phyloP scores from a whole-genome alignment of 768 basidiomycete species.

The Suillus luteus region DNA sequence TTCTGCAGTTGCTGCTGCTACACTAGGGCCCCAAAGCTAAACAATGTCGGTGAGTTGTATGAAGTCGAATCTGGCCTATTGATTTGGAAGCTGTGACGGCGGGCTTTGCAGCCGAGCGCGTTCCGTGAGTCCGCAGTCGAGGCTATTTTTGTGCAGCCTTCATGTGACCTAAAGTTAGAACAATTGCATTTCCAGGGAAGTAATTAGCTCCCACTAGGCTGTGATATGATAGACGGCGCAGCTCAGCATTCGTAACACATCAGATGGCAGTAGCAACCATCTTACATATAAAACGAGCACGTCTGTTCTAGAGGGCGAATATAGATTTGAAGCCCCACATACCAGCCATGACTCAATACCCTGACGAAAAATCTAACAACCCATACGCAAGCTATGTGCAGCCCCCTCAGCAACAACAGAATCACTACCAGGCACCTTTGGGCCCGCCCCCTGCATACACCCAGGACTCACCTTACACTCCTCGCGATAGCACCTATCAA shows the following conservation, averaged over 20 bases:
- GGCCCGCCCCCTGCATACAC: slow-evolving; percentile 18
- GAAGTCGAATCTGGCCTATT: too few relatives aligned
- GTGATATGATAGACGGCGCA: background rate
- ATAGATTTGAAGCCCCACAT: background rate
- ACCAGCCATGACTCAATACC: slow-evolving; percentile 23
- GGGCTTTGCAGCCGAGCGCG: background rate
- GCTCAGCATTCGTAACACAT: background rate
- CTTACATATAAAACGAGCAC: background rate
- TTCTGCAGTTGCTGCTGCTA: background rate
- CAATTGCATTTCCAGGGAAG: background rate
- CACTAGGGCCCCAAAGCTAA: background rate
- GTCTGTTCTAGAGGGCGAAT: background rate
- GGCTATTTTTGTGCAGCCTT: too few relatives aligned
- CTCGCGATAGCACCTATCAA: slow-evolving; percentile 18
- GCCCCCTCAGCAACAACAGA: slow-evolving; percentile 16
- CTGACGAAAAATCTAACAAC: slow-evolving; percentile 28
- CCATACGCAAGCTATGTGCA: slow-evolving; percentile 19
- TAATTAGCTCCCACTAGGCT: background rate
- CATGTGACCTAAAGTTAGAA: too few relatives aligned
- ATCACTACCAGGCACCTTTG: slow-evolving; percentile 9
- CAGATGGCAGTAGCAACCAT: background rate
- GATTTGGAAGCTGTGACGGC: background rate
- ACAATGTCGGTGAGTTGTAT: background rate
- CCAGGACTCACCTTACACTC: slow-evolving; percentile 4
- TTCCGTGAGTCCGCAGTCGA: background rate